These are phyloP conservation scores for Asterochloris sp. DNA, from an alignment of 139 green algal species.

Conservation along the genomic window DNA sequence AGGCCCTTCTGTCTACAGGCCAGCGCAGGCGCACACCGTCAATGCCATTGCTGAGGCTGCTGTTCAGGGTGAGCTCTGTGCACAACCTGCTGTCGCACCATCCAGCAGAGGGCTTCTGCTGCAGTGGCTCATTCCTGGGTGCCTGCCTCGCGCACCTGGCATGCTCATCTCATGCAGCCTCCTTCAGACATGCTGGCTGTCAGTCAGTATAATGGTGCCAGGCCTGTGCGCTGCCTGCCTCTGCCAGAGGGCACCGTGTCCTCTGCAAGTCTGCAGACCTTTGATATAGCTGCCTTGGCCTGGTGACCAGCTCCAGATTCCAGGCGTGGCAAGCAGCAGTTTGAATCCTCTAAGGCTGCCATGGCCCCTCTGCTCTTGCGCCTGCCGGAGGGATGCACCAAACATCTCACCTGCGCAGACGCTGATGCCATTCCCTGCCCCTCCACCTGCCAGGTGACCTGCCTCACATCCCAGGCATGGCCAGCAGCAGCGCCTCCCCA, in stretches of 20 bases:
- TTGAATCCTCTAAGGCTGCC: too few species aligned
- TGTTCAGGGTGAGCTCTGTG: constrained; percentile 29
- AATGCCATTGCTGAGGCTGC: constrained; percentile 14
- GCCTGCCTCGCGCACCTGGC: neutral
- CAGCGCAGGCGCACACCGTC: neutral
- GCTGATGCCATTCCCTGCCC: too few species aligned
- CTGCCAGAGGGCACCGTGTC: too few species aligned
- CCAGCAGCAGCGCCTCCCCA: constrained; percentile 14
- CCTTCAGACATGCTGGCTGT: too few species aligned
- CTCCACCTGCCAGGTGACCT: constrained; percentile 9
- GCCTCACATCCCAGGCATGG: constrained; percentile 20
- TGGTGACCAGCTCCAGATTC: too few species aligned
- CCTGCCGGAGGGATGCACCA: too few species aligned
- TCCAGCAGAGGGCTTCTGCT: neutral
- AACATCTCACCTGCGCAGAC: too few species aligned
- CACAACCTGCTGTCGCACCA: neutral
- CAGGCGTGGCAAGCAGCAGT: too few species aligned
- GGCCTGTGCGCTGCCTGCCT: too few species aligned
- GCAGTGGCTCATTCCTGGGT: neutral
- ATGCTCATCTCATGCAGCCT: neutral
- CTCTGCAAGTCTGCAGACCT: neutral
- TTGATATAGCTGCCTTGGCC: too few species aligned
- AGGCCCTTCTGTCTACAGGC: neutral
- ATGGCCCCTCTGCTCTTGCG: too few species aligned
- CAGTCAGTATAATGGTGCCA: too few species aligned